Evolutionary conservation across 1,284 basidiomycete species (phyloP).

Genomic region (Trichosporon asahii): DNA sequence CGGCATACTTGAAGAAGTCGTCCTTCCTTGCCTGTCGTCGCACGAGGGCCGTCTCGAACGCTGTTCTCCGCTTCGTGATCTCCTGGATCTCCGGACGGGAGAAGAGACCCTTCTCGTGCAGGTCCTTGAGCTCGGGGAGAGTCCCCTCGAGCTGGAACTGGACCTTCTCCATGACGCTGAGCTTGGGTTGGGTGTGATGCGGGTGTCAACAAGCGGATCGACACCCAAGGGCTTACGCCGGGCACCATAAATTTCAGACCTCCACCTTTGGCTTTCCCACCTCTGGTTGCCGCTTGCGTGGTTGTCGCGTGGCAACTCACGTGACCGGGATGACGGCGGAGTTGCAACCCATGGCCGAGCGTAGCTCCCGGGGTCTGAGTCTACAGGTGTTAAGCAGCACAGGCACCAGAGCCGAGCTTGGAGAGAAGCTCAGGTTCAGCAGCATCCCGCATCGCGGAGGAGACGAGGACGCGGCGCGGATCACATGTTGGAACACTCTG

Average conservation of each 20-base stretch:
- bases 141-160: conserved; percentile 95
- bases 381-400: background rate
- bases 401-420: background rate
- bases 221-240: too few species aligned
- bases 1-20: conserved; percentile 86
- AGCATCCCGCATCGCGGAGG: background rate
- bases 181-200: background rate
- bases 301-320: background rate
- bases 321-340: background rate
- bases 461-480: background rate
- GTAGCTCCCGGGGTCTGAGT: background rate
- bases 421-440: background rate
- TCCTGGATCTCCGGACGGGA: conserved; percentile 65
- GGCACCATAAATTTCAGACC: background rate
- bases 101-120: conserved; percentile 83
- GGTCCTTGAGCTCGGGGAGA: conserved; percentile 92
- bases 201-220: background rate
- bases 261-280: background rate
- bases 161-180: conserved; percentile 74
- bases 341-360: too few species aligned
- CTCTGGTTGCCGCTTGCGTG: background rate
- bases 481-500: background rate
- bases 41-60: conserved; percentile 77
- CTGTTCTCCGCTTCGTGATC: conserved; percentile 79
- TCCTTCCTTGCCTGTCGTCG: conserved; percentile 76